A percentile compares a stretch with the other conserved stretches of the same genome.
Conservation (phyloP, 129 eudicot genomes). For the Smallanthus sonchifolius region DNA sequence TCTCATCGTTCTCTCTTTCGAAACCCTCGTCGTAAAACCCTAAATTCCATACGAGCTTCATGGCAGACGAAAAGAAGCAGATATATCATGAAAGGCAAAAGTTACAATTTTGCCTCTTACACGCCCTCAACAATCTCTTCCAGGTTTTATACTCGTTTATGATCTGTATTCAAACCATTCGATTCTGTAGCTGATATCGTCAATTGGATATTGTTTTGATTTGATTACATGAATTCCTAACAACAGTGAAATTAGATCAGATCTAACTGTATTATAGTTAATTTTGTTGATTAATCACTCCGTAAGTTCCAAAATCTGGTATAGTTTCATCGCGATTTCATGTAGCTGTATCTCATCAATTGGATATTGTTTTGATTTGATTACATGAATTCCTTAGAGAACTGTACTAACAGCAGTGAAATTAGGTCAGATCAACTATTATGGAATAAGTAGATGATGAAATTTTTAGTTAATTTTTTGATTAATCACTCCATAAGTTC, state of each 20-base stretch:
- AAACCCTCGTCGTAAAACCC: slow-evolving; percentile 20
- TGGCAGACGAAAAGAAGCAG: slow-evolving; percentile 37
- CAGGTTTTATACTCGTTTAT: slow-evolving; percentile 43
- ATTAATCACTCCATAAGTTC: no score
- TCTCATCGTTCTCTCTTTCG: slow-evolving; percentile 4
- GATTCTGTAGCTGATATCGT: background rate
- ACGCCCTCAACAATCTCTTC: slow-evolving; percentile 95
- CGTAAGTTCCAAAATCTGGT: background rate
- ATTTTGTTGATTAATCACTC: slow-evolving; percentile 7
- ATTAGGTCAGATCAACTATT: slow-evolving; percentile 5
- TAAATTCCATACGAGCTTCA: slow-evolving; percentile 4
- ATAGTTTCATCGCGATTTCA: background rate
- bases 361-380: background rate
- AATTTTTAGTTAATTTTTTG: no score
- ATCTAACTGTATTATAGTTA: slow-evolving; percentile 3
- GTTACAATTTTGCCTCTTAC: slow-evolving; percentile 83
- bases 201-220: background rate
- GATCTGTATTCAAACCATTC: background rate
- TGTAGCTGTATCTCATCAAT: background rate
- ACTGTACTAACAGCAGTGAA: no score
- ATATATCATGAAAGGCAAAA: slow-evolving; percentile 86
- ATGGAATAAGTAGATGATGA: background rate
- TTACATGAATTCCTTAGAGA: no score
- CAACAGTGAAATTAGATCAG: background rate
- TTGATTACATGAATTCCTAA: background rate